Evolutionary conservation across 2,329 filamentous ascomycete species (phyloP).

Genomic region (Aphanocladium album): DNA sequence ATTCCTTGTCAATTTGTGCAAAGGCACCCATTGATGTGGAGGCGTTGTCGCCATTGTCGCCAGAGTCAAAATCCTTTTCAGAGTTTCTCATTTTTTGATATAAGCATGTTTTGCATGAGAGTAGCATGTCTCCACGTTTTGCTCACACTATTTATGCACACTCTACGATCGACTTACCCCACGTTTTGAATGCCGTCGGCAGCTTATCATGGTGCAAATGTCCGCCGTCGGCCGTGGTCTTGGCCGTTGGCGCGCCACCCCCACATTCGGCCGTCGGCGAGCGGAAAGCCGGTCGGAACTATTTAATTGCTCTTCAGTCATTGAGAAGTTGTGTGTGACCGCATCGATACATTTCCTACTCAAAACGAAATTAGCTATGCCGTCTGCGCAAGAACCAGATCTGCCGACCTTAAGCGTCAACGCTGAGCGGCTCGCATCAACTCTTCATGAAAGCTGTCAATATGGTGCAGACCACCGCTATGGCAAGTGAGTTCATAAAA

Average conservation of each 20-base stretch:
- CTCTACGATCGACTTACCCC: not conserved
- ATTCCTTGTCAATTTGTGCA: constrained; percentile 2
- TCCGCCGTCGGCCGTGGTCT: constrained; percentile 28
- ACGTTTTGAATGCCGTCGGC: constrained; percentile 12
- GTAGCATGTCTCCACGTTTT: not conserved
- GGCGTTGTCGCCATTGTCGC: constrained; percentile 11
- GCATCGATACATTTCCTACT: not conserved
- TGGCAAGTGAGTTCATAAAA: constrained; percentile 23
- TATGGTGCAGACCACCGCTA: constrained; percentile 26
- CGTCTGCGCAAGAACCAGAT: not conserved
- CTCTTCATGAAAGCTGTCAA: constrained; percentile 28
- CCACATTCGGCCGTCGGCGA: constrained; percentile 7
- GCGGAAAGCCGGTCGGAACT: not conserved
- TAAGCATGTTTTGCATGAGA: not conserved
- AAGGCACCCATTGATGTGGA: not conserved
- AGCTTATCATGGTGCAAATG: not conserved
- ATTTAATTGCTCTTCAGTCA: not conserved
- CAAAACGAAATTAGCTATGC: not conserved
- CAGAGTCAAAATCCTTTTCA: constrained; percentile 7
- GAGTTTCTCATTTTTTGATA: not conserved
- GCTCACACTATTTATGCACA: constrained; percentile 4
- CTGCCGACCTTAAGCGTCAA: constrained; percentile 15
- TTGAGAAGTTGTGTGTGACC: not conserved
- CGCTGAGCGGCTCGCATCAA: constrained; percentile 23
- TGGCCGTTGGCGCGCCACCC: constrained; percentile 24